Percentiles rank a stretch among this genome's conserved stretches.
Evolutionary conservation across 2,329 filamentous ascomycete species (phyloP).

Genomic region (Conoideocrella luteorostrata): DNA sequence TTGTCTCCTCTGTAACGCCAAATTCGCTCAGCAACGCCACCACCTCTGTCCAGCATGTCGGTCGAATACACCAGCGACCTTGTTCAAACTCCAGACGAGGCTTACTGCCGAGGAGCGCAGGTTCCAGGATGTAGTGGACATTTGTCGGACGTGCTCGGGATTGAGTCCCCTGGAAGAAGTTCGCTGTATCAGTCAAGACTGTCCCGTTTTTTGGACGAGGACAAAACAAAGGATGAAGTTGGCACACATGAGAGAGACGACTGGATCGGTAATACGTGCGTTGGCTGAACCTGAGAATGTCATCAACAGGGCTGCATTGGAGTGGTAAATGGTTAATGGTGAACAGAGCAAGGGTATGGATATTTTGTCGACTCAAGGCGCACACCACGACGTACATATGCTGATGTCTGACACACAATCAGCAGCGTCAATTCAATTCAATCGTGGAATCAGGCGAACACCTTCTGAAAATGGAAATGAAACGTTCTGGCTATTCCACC

Average conservation of each 20-base stretch:
- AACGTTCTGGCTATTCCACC: too few relatives aligned
- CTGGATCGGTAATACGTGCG: slow-evolving; percentile 26
- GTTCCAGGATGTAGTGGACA: slow-evolving; percentile 54
- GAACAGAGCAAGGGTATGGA: not conserved
- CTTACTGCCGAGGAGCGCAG: slow-evolving; percentile 58
- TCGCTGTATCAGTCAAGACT: slow-evolving; percentile 85
- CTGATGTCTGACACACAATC: too few relatives aligned
- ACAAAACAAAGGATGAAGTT: slow-evolving; percentile 53
- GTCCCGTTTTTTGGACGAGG: slow-evolving; percentile 82
- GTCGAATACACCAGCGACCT: slow-evolving; percentile 47
- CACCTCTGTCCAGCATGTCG: slow-evolving; percentile 55
- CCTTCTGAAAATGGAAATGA: too few relatives aligned
- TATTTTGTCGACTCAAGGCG: not conserved
- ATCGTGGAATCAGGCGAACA: too few relatives aligned
- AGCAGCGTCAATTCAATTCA: too few relatives aligned
- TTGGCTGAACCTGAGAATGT: slow-evolving; percentile 20
- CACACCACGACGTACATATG: too few relatives aligned
- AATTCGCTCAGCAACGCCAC: slow-evolving; percentile 21
- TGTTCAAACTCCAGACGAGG: slow-evolving; percentile 57
- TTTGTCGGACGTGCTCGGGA: slow-evolving; percentile 78
- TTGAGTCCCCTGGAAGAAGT: slow-evolving; percentile 69
- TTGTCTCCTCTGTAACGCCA: slow-evolving; percentile 64
- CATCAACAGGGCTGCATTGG: slow-evolving; percentile 22
- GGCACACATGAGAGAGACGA: slow-evolving; percentile 28
- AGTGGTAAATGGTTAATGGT: slow-evolving; percentile 24